Percentiles rank a stretch among this genome's conserved stretches.
Evolutionary conservation across 108 stramenopile species (phyloP).

Genomic region (Epipyxis sp.): DNA sequence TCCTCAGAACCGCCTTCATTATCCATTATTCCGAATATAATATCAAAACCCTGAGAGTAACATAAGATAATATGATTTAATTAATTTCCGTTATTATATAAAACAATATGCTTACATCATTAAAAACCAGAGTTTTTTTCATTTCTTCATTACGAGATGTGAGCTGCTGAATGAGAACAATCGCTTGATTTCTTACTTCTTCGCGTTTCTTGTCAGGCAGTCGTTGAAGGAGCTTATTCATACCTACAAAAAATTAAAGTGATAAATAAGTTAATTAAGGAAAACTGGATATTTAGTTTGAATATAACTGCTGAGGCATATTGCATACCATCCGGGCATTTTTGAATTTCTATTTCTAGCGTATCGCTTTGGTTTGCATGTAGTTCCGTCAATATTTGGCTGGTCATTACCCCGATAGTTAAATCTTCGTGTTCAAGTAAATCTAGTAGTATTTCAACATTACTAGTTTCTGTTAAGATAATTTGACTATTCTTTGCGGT

Average conservation of each 20-base stretch:
- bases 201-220: constrained; percentile 16
- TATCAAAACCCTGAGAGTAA: constrained; percentile 24
- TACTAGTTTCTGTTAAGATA: constrained; percentile 2
- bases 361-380: background rate
- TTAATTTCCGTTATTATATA: background rate
- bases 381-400: constrained; percentile 27
- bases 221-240: constrained; percentile 25
- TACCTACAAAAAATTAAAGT: background rate
- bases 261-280: background rate
- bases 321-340: constrained; percentile 26
- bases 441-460: constrained; percentile 26
- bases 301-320: background rate
- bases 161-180: constrained; percentile 24
- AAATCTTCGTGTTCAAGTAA: constrained; percentile 16
- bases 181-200: constrained; percentile 34
- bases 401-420: constrained; percentile 27
- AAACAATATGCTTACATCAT: constrained; percentile 1
- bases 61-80: background rate
- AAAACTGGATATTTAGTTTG: background rate
- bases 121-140: constrained; percentile 32
- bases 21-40: constrained; percentile 20
- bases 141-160: constrained; percentile 32
- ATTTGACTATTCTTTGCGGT: background rate
- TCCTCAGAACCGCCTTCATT: constrained; percentile 24
- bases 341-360: constrained; percentile 5